Percentiles rank a stretch among this genome's conserved stretches.
Evolutionary conservation across 1,284 basidiomycete genomes (phyloP).

Genomic region (Ustilago shanxiensis): DNA sequence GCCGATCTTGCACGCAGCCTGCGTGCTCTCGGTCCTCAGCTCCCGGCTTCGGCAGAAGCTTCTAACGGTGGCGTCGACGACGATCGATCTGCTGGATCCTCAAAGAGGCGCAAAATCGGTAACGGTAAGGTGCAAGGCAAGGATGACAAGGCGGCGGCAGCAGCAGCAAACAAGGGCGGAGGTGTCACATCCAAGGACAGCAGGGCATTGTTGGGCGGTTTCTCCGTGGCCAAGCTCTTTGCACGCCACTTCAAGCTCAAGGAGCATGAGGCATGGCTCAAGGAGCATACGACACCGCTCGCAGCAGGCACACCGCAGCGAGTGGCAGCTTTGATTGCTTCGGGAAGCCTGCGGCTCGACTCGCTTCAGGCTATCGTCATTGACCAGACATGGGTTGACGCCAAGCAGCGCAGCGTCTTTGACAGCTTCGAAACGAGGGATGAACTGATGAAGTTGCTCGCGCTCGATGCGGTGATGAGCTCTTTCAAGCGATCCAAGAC

Average conservation of each 20-base stretch:
- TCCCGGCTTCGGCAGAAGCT: constrained; percentile 18
- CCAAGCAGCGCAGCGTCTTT: constrained; percentile 61
- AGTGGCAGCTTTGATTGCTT: constrained; percentile 51
- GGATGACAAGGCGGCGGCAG: constrained; percentile 9
- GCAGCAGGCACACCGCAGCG: constrained; percentile 66
- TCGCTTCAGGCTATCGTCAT: constrained; percentile 52
- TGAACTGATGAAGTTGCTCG: constrained; percentile 57
- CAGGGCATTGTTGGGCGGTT: constrained; percentile 30
- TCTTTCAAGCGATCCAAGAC: constrained; percentile 26
- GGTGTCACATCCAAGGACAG: constrained; percentile 17
- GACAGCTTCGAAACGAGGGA: constrained; percentile 64
- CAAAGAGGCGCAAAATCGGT: constrained; percentile 34
- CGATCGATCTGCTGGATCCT: constrained; percentile 21
- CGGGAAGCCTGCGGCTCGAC: constrained; percentile 51
- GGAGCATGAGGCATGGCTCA: constrained; percentile 61
- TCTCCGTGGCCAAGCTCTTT: constrained; percentile 65
- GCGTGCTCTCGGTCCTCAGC: constrained; percentile 46
- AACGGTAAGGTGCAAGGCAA: constrained; percentile 15
- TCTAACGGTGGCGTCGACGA: constrained; percentile 14
- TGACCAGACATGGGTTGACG: constrained; percentile 64
- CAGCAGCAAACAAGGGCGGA: constrained; percentile 18
- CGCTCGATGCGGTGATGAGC: constrained; percentile 28
- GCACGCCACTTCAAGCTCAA: constrained; percentile 67
- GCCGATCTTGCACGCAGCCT: constrained; percentile 59
- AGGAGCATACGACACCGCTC: constrained; percentile 51